A percentile compares a stretch with the other conserved stretches of the same genome.
These are phyloP conservation scores for Pichia occidentalis DNA, from an alignment of 805 yeast genomes.

Conservation along the genomic window DNA sequence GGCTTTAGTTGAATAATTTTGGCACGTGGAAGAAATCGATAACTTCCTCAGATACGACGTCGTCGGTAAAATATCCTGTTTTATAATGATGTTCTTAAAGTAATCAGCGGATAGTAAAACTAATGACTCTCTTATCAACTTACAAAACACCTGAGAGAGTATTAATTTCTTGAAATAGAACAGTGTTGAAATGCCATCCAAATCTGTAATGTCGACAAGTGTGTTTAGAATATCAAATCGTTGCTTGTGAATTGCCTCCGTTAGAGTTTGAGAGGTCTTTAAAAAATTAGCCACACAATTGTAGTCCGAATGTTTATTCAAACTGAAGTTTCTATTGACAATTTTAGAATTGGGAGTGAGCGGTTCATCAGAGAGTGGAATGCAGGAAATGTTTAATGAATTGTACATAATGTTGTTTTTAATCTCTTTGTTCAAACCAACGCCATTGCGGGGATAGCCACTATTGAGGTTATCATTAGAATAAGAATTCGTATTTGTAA, in stretches of 20 bases:
- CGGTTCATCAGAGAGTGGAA: neutral
- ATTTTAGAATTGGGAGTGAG: slow-evolving; percentile 1
- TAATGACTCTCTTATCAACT: slow-evolving; percentile 7
- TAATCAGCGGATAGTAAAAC: slow-evolving; percentile 9
- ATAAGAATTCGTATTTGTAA: no score
- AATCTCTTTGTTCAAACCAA: no score
- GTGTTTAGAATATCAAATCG: neutral
- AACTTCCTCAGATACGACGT: slow-evolving; percentile 3
- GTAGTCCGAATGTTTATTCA: neutral
- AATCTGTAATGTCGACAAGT: neutral
- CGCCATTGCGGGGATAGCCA: neutral
- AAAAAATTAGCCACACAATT: neutral
- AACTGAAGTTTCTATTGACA: slow-evolving; percentile 4
- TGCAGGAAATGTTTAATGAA: neutral
- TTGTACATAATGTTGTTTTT: neutral
- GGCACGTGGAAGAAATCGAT: slow-evolving; percentile 8
- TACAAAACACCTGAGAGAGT: slow-evolving; percentile 6
- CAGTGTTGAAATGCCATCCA: no score
- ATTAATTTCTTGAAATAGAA: neutral
- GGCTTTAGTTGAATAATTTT: slow-evolving; percentile 5
- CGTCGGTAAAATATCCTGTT: slow-evolving; percentile 8
- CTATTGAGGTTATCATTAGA: neutral
- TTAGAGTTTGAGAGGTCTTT: neutral
- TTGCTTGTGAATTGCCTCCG: neutral
- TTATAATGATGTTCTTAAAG: slow-evolving; percentile 10